Evolutionary conservation across 768 basidiomycete species (phyloP).

Genomic region (Mycena chlorophos): DNA sequence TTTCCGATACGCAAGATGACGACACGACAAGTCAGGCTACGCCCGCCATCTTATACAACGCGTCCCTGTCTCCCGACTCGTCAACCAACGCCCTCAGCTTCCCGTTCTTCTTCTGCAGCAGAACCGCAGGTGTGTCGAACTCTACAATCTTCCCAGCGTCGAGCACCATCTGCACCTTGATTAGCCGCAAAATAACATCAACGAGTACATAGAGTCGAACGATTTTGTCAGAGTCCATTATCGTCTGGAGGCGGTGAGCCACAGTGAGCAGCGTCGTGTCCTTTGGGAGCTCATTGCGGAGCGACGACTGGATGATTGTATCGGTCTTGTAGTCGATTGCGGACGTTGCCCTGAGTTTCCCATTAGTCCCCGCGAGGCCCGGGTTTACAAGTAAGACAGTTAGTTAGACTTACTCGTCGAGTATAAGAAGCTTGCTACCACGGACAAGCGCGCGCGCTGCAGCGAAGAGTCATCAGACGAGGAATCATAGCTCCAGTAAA

Average conservation of each 20-base stretch:
- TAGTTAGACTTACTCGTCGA: constrained; percentile 29
- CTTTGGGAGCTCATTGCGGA: constrained; percentile 34
- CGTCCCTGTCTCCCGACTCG: constrained; percentile 41
- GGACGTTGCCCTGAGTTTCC: not conserved
- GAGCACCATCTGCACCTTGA: constrained; percentile 30
- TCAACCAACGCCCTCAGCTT: constrained; percentile 42
- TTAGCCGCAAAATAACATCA: constrained; percentile 17
- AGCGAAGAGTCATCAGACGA: constrained; percentile 28
- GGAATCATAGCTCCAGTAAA: not conserved
- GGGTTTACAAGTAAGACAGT: constrained; percentile 23
- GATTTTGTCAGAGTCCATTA: constrained; percentile 32
- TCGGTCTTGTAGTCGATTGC: constrained; percentile 46
- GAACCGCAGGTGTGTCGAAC: constrained; percentile 39
- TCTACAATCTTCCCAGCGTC: constrained; percentile 41
- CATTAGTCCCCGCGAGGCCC: not conserved
- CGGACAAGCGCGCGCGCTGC: constrained; percentile 61
- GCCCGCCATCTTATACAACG: constrained; percentile 36
- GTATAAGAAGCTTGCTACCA: constrained; percentile 15
- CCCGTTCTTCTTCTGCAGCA: constrained; percentile 45
- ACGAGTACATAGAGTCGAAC: constrained; percentile 15
- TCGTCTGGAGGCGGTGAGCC: constrained; percentile 38
- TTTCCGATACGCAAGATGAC: too few relatives aligned
- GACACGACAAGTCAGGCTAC: too few relatives aligned
- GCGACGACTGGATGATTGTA: constrained; percentile 43
- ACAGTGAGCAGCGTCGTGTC: constrained; percentile 43